Evolutionary conservation across 2,329 filamentous ascomycete genomes (phyloP), one percentile per base, ranked within the genome.

Genomic region (Immersiporthe knoxdaviesiana): DNA sequence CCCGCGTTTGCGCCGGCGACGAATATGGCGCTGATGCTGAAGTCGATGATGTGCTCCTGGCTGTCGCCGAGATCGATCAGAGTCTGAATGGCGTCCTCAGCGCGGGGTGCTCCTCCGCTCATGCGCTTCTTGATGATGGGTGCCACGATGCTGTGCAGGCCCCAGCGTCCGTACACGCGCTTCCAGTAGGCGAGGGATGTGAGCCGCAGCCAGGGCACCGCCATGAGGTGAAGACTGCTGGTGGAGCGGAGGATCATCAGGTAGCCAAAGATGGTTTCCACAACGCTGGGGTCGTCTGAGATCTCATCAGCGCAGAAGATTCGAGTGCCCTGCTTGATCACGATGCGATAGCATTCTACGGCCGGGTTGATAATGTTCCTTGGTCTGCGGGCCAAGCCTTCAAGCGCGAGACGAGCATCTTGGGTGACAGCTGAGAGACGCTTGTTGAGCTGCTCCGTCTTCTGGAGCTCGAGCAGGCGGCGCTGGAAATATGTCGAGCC

Each of bases 401-500:
- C 21, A 24, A 62, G 27, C 10, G 30, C 59, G n/a, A 11, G 5
- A 44, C 24, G 59, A 27, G 59, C 59, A 44, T 62, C 59, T 37
- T 5, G 35, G 27, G n/a, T 35, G 2, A 62, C n/a, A 11, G 18
- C 35, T 27, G 37, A 21, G 37, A 68, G 63, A 41, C 68, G 61
- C 56, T 32, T 59, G 18, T 32, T 18, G 56, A 72, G 37, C 7
- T 67, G 61, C 37, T 66, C 64, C 11, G 68, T 52, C 32, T 62
- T 67, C 63, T 54, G 50, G 2, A 68, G 30, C 10, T 67, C 66
- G 14, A 70, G 39, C 18, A 72, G 18, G 2, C 62, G 63, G 16
- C 70, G 68, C 16, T 47, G 58, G 59, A 71, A 70, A 32, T 67
- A 66, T 21, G 30, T 72, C 54, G 37, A 59, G 6, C n/a, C 37